phyloP scores from a whole-genome alignment of 495 filamentous ascomycete species.

The Aspergillus steynii region DNA sequence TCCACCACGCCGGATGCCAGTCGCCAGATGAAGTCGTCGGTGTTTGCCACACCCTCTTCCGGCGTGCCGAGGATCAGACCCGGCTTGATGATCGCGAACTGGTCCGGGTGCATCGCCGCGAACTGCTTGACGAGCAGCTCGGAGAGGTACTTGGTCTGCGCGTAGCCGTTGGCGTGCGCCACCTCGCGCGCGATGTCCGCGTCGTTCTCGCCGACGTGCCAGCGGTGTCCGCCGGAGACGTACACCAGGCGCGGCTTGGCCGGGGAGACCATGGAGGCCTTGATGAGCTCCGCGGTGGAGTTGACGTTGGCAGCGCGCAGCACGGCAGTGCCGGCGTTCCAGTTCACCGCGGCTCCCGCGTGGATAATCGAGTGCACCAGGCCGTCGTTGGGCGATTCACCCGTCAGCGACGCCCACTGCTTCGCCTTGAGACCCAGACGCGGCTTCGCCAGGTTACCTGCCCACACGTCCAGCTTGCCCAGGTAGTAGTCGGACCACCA shows the following conservation, averaged over 20 bases:
- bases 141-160: slow-evolving; percentile 35
- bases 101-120: slow-evolving; percentile 10
- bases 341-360: slow-evolving; percentile 65
- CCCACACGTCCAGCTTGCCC: slow-evolving; percentile 26
- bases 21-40: slow-evolving; percentile 38
- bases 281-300: slow-evolving; percentile 40
- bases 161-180: slow-evolving; percentile 27
- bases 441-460: slow-evolving; percentile 64
- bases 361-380: slow-evolving; percentile 71
- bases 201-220: slow-evolving; percentile 10
- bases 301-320: slow-evolving; percentile 42
- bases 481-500: slow-evolving; percentile 28
- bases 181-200: slow-evolving; percentile 17
- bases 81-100: slow-evolving; percentile 32
- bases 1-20: slow-evolving; percentile 27
- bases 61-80: slow-evolving; percentile 33
- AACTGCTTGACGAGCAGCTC: slow-evolving; percentile 29
- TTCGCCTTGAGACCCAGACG: slow-evolving; percentile 54
- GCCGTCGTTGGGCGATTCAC: slow-evolving; percentile 41
- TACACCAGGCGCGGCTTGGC: slow-evolving; percentile 20
- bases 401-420: slow-evolving; percentile 43
- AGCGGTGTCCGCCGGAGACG: slow-evolving; percentile 28
- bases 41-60: slow-evolving; percentile 28
- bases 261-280: slow-evolving; percentile 10
- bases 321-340: slow-evolving; percentile 35